A percentile compares a stretch with the other conserved stretches of the same genome.
Conservation (phyloP, 148 eudicot species). For the Amaranthus hypochondriacus region DNA sequence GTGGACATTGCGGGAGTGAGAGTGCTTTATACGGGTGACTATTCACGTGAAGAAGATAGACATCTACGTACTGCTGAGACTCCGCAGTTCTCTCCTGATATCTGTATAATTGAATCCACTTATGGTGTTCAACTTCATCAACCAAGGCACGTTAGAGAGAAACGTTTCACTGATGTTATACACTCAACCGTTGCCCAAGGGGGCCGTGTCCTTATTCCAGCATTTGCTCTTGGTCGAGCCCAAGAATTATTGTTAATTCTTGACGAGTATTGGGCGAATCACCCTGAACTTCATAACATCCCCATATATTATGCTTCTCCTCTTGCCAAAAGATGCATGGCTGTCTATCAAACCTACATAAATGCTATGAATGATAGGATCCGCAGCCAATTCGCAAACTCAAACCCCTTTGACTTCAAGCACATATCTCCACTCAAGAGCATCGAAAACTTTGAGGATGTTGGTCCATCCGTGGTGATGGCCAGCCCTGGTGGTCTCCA, state of each 20-base stretch:
- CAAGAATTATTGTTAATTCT: slow-evolving; percentile 86
- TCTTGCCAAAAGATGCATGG: slow-evolving; percentile 88
- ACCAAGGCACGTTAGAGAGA: slow-evolving; percentile 74
- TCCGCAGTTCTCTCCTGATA: slow-evolving; percentile 85
- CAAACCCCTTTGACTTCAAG: slow-evolving; percentile 89
- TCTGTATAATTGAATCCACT: slow-evolving; percentile 91
- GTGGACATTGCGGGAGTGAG: slow-evolving; percentile 96
- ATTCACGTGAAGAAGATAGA: slow-evolving; percentile 95
- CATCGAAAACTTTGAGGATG: slow-evolving; percentile 71
- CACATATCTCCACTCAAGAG: slow-evolving; percentile 75
- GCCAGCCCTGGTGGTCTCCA: slow-evolving; percentile 90
- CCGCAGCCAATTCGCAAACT: slow-evolving; percentile 73
- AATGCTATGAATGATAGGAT: slow-evolving; percentile 93
- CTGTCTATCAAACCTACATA: slow-evolving; percentile 92
- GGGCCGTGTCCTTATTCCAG: slow-evolving; percentile 93
- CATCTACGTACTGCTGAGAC: slow-evolving; percentile 94
- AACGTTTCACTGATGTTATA: slow-evolving; percentile 86
- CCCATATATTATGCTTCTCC: slow-evolving; percentile 97
- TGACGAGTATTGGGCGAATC: slow-evolving; percentile 96
- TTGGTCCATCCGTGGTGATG: slow-evolving; percentile 92
- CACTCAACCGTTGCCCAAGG: slow-evolving; percentile 79
- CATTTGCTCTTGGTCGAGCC: slow-evolving; percentile 97
- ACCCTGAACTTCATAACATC: slow-evolving; percentile 78
- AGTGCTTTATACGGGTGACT: slow-evolving; percentile 91
- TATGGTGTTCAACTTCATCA: slow-evolving; percentile 92